Evolutionary conservation across 164 flowering plant species (phyloP), one percentile per base, ranked within the genome.

Genomic region (Vitis rotundifolia): DNA sequence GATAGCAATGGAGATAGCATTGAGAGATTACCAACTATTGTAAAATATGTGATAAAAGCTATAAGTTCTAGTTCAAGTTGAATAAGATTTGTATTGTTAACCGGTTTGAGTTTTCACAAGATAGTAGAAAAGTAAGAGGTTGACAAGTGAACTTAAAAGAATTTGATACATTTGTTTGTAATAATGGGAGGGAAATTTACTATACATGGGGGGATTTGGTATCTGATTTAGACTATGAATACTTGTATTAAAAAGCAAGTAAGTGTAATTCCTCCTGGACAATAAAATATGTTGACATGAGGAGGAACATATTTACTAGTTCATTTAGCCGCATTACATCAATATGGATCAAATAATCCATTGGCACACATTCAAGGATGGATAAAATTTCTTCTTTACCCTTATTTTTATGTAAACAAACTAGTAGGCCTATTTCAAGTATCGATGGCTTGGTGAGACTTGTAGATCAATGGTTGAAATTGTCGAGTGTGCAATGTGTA

Each of bases 361-460:
- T 1, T 22, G 22, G 1, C 1, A 22, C 22, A 22, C 22, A 22
- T 22, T 22, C 22, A 22, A 22, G 22, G 22, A 22, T 22, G 22
- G 22, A 22, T 22, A 22, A 22, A 22, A 22, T 22, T 22, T 22
- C 22, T 22, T 22, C 22, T 22, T 22, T 22, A 22, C 22, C 22
- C 22, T 22, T 22, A 22, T 22, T 22, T 22, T 22, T 22, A 22
- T 22, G 22, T 22, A 22, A 22, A 22, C 1, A 1, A 22, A 1
- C 22, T 22, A 22, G 22, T 1, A 82, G 66, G 72, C 85, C 31
- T 94, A 88, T 57, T 68, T 86, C 29, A 94, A 86, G 72, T 86
- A 88, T 68, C 76, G 86, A 72, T 92, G 95, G 95, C 91, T 93
- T 0, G 85, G 87, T 59, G 94, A 84, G 69, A 85, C 86, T 63